These are phyloP conservation scores for Knoxdaviesia capensis DNA, from an alignment of 2,329 filamentous ascomycete species.

Conservation along the genomic window DNA sequence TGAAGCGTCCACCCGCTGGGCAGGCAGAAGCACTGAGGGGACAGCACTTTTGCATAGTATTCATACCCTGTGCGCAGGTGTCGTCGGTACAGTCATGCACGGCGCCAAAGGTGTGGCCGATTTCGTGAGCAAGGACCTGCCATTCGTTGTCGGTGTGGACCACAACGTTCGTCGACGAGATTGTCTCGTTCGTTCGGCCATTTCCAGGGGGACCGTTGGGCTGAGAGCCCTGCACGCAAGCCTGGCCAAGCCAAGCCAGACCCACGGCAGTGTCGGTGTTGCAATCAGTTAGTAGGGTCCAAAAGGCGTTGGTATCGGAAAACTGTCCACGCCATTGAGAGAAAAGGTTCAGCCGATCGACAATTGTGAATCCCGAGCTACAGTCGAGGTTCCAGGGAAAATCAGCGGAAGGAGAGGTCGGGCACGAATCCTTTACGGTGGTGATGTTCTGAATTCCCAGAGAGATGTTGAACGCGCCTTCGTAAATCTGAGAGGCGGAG, in stretches of 20 bases:
- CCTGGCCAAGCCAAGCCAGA: slow-evolving; percentile 79
- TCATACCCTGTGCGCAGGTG: slow-evolving; percentile 45
- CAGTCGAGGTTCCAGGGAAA: slow-evolving; percentile 77
- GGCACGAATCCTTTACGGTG: slow-evolving; percentile 56
- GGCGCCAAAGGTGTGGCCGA: slow-evolving; percentile 85
- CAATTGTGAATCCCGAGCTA: slow-evolving; percentile 40
- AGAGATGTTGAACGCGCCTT: slow-evolving; percentile 84
- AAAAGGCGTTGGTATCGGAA: slow-evolving; percentile 71
- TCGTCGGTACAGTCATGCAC: slow-evolving; percentile 69
- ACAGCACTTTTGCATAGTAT: slow-evolving; percentile 45
- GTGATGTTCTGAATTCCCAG: slow-evolving; percentile 76
- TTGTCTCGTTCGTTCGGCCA: slow-evolving; percentile 40
- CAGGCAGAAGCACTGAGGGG: slow-evolving; percentile 49
- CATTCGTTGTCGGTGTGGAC: slow-evolving; percentile 68
- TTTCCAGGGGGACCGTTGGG: slow-evolving; percentile 23
- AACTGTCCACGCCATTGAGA: slow-evolving; percentile 69
- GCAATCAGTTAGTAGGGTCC: slow-evolving; percentile 73
- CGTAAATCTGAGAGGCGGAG: slow-evolving; percentile 69
- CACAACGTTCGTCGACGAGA: slow-evolving; percentile 78
- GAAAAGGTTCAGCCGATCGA: slow-evolving; percentile 66
- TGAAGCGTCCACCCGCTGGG: slow-evolving; percentile 57
- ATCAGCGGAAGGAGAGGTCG: slow-evolving; percentile 41
- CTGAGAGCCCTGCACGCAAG: slow-evolving; percentile 45
- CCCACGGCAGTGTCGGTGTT: slow-evolving; percentile 71
- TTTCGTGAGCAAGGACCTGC: slow-evolving; percentile 92